These are phyloP conservation scores for Parathielavia appendiculata DNA, from an alignment of 495 filamentous ascomycete species.

Conservation along the genomic window DNA sequence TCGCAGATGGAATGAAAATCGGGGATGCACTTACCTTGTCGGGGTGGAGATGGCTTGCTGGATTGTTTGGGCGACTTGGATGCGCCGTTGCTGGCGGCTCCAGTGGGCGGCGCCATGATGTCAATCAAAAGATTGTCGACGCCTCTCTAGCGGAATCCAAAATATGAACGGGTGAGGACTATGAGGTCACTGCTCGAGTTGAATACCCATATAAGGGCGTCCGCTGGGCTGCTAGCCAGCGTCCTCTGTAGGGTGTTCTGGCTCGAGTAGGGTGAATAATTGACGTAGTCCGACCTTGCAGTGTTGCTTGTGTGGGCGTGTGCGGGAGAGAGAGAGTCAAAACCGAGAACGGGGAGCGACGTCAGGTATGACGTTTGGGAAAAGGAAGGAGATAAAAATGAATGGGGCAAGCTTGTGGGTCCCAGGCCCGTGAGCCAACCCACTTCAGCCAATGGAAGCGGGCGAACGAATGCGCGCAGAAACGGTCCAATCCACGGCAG, in stretches of 20 bases:
- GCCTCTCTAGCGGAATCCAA: conserved; percentile 12
- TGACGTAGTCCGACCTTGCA: conserved; percentile 27
- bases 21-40: conserved; percentile 31
- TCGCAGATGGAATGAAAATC: conserved; percentile 2
- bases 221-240: conserved; percentile 30
- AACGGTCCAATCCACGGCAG: conserved; percentile 1
- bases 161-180: conserved; percentile 14
- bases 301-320: conserved; percentile 16
- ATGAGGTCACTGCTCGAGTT: conserved; percentile 23
- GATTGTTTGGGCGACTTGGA: conserved; percentile 38
- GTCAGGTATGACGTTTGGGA: conserved; percentile 41
- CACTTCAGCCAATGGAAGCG: background rate
- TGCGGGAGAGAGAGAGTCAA: conserved; percentile 28
- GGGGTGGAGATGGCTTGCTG: conserved; percentile 29
- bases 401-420: conserved; percentile 23
- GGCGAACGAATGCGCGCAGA: background rate
- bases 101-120: conserved; percentile 40
- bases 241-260: conserved; percentile 14
- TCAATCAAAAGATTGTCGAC: conserved; percentile 35
- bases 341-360: conserved; percentile 30
- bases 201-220: conserved; percentile 24
- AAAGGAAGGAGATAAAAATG: conserved; percentile 33
- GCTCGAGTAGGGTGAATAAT: conserved; percentile 20
- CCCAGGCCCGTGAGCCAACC: conserved; percentile 7
- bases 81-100: conserved; percentile 31